phyloP scores from a whole-genome alignment of 805 yeast genomes.

The Wickerhamomyces sydowiorum region DNA sequence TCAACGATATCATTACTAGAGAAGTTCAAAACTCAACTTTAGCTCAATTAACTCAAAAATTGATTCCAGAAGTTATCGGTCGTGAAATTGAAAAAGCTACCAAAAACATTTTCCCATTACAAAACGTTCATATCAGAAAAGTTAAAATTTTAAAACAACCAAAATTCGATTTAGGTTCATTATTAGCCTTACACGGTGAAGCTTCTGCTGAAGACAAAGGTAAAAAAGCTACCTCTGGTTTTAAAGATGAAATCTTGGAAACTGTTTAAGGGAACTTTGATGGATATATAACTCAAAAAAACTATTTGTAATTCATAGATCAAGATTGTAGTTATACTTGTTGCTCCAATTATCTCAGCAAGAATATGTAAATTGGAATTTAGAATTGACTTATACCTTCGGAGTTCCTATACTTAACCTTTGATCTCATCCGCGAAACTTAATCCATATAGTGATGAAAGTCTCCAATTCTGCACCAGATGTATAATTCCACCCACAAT shows the following conservation, averaged over 20 bases:
- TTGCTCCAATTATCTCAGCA: neutral
- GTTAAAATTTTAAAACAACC: slow-evolving; percentile 98
- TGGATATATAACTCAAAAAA: slow-evolving; percentile 1
- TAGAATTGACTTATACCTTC: too few species aligned
- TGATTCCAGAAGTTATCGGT: slow-evolving; percentile 98
- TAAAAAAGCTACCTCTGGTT: slow-evolving; percentile 87
- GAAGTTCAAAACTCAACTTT: slow-evolving; percentile 93
- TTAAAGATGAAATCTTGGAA: slow-evolving; percentile 97
- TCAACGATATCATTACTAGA: slow-evolving; percentile 92
- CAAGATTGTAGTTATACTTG: neutral
- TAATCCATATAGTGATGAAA: too few species aligned
- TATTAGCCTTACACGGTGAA: slow-evolving; percentile 96
- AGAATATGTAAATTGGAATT: too few species aligned
- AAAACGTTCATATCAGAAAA: slow-evolving; percentile 98
- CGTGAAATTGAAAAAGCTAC: slow-evolving; percentile 98
- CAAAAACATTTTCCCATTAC: slow-evolving; percentile 92
- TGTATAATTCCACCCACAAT: too few species aligned
- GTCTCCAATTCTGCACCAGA: too few species aligned
- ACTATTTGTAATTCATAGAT: slow-evolving; percentile 1
- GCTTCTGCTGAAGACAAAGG: slow-evolving; percentile 88
- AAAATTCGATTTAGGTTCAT: slow-evolving; percentile 95
- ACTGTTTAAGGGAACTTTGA: slow-evolving; percentile 53
- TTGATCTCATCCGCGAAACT: too few species aligned
- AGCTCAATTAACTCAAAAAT: slow-evolving; percentile 94
- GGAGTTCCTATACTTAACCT: too few species aligned